A percentile compares a stretch with the other conserved stretches of the same genome.
Conservation (phyloP, 2,329 filamentous ascomycete genomes). For the Aspergillus sp. region DNA sequence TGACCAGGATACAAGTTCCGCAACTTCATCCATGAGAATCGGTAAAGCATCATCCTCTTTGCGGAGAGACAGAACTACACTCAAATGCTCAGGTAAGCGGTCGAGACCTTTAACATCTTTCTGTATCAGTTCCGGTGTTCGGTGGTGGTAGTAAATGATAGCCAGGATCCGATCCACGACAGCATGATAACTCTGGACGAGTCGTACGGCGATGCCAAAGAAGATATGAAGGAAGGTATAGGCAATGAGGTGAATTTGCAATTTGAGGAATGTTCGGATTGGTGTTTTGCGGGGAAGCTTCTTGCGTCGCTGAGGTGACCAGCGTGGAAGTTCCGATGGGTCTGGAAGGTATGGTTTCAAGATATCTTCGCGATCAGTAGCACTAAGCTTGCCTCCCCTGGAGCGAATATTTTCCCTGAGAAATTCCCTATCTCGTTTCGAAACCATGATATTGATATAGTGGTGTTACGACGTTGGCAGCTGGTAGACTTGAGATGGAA, state of each 20-base stretch:
- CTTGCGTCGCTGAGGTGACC: conserved; percentile 24
- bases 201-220: conserved; percentile 84
- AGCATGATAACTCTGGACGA: conserved; percentile 76
- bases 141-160: conserved; percentile 91
- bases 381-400: conserved; percentile 42
- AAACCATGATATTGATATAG: conserved; percentile 27
- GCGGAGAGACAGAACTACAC: conserved; percentile 74
- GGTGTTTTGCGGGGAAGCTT: conserved; percentile 36
- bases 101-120: conserved; percentile 76
- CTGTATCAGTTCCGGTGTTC: conserved; percentile 87
- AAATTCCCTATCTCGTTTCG: conserved; percentile 31
- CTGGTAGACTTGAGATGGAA: neutral
- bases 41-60: conserved; percentile 74
- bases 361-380: conserved; percentile 51
- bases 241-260: conserved; percentile 44
- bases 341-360: conserved; percentile 55
- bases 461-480: neutral
- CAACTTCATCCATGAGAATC: conserved; percentile 81
- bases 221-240: conserved; percentile 63
- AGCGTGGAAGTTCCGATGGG: conserved; percentile 31
- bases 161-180: conserved; percentile 75
- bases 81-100: conserved; percentile 80
- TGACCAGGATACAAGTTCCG: conserved; percentile 91
- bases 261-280: conserved; percentile 45
- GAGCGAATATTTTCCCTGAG: conserved; percentile 41